phyloP scores from a whole-genome alignment of 1,139 yeast genomes.

The Nakaseomyces sp. region DNA sequence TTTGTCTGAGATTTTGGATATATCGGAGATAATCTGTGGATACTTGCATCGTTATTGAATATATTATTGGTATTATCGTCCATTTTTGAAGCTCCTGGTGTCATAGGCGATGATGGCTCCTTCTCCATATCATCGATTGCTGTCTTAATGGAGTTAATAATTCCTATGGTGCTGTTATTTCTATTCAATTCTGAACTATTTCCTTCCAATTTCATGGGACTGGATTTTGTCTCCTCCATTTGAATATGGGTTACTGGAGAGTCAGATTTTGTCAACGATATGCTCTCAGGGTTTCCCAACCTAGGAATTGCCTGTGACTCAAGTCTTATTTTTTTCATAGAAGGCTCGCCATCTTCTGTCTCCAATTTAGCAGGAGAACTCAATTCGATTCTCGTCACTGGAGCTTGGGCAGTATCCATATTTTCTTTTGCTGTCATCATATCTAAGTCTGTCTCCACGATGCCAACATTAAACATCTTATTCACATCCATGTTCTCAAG shows the following conservation, averaged over 20 bases:
- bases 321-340: conserved; percentile 16
- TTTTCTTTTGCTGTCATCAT: background rate
- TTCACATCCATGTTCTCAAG: conserved; percentile 21
- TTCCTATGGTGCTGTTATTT: conserved; percentile 4
- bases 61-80: conserved; percentile 7
- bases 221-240: conserved; percentile 14
- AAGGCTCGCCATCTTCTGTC: conserved; percentile 15
- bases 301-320: conserved; percentile 15
- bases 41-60: conserved; percentile 4
- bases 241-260: conserved; percentile 11
- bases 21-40: conserved; percentile 2
- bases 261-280: conserved; percentile 2
- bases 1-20: background rate
- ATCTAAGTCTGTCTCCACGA: background rate
- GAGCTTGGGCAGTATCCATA: conserved; percentile 13
- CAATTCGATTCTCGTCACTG: conserved; percentile 17
- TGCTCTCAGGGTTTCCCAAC: conserved; percentile 9
- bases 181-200: conserved; percentile 1
- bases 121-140: background rate
- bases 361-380: conserved; percentile 17
- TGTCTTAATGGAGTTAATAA: conserved; percentile 2
- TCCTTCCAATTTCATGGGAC: conserved; percentile 14
- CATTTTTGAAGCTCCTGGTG: background rate
- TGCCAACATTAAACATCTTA: conserved; percentile 13
- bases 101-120: background rate